These are phyloP conservation scores for Coniochaeta sp. DNA, from an alignment of 2,329 filamentous ascomycete genomes.

Conservation along the genomic window DNA sequence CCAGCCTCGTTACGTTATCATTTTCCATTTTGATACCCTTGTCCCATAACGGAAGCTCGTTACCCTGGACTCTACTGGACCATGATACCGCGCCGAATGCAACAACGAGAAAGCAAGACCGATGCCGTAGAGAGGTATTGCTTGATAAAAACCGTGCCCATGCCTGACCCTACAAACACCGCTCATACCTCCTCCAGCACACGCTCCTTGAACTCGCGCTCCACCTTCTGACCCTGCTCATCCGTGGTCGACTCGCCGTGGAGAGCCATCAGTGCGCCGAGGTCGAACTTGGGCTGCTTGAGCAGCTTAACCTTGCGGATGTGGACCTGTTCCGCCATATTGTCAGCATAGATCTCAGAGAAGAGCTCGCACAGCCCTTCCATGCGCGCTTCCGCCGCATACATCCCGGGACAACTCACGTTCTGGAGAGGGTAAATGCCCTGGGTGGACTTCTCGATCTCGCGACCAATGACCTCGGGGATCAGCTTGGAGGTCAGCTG, in stretches of 20 bases:
- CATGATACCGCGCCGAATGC: constrained; percentile 36
- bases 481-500: constrained; percentile 99
- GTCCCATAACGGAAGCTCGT: constrained; percentile 21
- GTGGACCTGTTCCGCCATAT: constrained; percentile 64
- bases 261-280: constrained; percentile 89
- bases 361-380: background rate
- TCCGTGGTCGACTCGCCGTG: constrained; percentile 96
- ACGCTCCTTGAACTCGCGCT: constrained; percentile 98
- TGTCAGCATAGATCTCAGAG: constrained; percentile 8
- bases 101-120: constrained; percentile 41
- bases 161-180: constrained; percentile 34
- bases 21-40: constrained; percentile 22
- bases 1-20: constrained; percentile 15
- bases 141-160: constrained; percentile 29
- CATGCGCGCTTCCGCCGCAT: background rate
- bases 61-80: constrained; percentile 28
- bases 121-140: constrained; percentile 36
- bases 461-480: constrained; percentile 97
- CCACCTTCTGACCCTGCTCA: constrained; percentile 96
- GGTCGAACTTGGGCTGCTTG: constrained; percentile 98
- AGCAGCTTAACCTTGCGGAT: constrained; percentile 99
- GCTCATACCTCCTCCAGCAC: constrained; percentile 90
- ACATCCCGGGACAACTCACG: constrained; percentile 46
- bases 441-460: constrained; percentile 99
- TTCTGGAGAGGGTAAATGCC: constrained; percentile 99